Evolutionary conservation across 1,139 yeast species (phyloP).

Genomic region (Nakaseomyces delphensis): DNA sequence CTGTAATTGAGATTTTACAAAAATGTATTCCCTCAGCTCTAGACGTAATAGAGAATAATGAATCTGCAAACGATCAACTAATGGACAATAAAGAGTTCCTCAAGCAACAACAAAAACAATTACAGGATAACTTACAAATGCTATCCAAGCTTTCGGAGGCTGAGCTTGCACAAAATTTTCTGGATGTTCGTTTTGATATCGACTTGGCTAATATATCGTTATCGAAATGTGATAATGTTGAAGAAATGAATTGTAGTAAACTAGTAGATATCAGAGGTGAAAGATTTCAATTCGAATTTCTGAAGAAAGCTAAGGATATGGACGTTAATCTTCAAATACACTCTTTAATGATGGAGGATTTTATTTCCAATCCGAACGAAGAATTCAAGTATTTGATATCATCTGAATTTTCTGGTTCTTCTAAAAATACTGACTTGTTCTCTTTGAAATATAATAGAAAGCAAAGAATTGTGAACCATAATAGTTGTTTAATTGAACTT

Average conservation of each 20-base stretch:
- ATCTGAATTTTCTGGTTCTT: slow-evolving; percentile 41
- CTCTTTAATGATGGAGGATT: slow-evolving; percentile 66
- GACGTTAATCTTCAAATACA: slow-evolving; percentile 55
- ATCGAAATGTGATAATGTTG: slow-evolving; percentile 56
- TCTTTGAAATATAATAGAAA: slow-evolving; percentile 50
- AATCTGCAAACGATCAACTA: slow-evolving; percentile 15
- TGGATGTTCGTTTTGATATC: slow-evolving; percentile 66
- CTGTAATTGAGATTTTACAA: slow-evolving; percentile 70
- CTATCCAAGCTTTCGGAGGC: slow-evolving; percentile 19
- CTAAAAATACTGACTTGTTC: slow-evolving; percentile 45
- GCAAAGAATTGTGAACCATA: slow-evolving; percentile 53
- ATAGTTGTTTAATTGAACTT: slow-evolving; percentile 50
- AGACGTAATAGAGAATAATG: slow-evolving; percentile 26
- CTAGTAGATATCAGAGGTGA: slow-evolving; percentile 70
- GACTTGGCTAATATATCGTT: slow-evolving; percentile 55
- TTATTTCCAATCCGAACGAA: slow-evolving; percentile 49
- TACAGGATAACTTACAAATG: slow-evolving; percentile 15
- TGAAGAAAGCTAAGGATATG: slow-evolving; percentile 53
- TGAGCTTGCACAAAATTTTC: slow-evolving; percentile 44
- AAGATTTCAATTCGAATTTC: slow-evolving; percentile 50
- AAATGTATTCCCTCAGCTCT: slow-evolving; percentile 58
- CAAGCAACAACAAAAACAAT: slow-evolving; percentile 16
- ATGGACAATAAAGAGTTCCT: slow-evolving; percentile 21
- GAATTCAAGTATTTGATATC: slow-evolving; percentile 67
- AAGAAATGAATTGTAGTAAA: slow-evolving; percentile 53